Conservation (phyloP, 2,329 filamentous ascomycete species). For the Alternaria brassicicola region DNA sequence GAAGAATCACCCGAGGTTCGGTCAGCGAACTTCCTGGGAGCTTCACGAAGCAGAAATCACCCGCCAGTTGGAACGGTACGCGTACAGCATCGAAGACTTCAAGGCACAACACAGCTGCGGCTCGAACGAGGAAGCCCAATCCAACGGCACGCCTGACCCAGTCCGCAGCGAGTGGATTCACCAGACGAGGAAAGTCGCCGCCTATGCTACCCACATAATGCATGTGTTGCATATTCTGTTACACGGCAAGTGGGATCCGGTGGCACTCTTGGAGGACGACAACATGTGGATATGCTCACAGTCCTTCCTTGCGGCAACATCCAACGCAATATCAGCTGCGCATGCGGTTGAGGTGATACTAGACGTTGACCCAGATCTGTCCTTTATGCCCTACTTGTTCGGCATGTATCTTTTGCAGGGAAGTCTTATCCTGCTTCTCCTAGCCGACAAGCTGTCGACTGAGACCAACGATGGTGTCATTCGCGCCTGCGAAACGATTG, state of each 20-base stretch:
- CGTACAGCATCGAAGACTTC: conserved; percentile 74
- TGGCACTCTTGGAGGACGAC: conserved; percentile 86
- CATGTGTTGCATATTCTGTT: conserved; percentile 89
- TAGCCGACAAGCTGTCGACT: conserved; percentile 85
- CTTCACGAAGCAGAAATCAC: conserved; percentile 78
- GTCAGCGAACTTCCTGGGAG: conserved; percentile 75
- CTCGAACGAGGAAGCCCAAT: conserved; percentile 43
- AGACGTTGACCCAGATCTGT: conserved; percentile 86
- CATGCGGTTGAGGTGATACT: conserved; percentile 86
- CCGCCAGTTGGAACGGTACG: conserved; percentile 80
- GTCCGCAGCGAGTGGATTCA: conserved; percentile 73
- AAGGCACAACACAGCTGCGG: conserved; percentile 57
- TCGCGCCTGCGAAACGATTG: conserved; percentile 88
- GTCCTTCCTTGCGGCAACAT: conserved; percentile 83
- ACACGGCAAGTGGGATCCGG: conserved; percentile 92
- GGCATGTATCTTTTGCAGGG: conserved; percentile 91
- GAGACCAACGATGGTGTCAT: conserved; percentile 85
- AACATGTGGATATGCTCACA: conserved; percentile 93
- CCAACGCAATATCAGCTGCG: conserved; percentile 86
- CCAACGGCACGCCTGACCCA: conserved; percentile 45
- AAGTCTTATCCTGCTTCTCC: conserved; percentile 82
- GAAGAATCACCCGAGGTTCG: conserved; percentile 85
- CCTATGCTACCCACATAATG: conserved; percentile 93
- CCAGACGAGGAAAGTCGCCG: conserved; percentile 83
- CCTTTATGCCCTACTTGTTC: conserved; percentile 97